A percentile compares a stretch with the other conserved stretches of the same genome.
Evolutionary conservation across 2,329 filamentous ascomycete genomes (phyloP).

Genomic region (Davidsoniella eucalypti): DNA sequence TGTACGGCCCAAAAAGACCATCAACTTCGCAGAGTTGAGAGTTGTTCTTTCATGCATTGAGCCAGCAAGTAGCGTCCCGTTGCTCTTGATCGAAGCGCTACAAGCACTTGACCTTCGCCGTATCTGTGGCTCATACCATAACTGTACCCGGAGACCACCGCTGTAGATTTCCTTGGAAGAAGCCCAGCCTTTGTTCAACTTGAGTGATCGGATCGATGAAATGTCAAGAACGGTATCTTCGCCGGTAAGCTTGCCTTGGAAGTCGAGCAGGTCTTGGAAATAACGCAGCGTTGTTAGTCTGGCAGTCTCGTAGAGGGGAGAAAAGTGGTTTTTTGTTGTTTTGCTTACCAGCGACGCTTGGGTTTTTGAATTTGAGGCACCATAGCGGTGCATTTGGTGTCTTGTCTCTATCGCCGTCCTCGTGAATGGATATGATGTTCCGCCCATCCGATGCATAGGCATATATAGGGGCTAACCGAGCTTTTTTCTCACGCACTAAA

Average conservation of each 20-base stretch:
- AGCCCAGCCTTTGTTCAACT: neutral
- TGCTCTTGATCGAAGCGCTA: neutral
- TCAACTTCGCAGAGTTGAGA: neutral
- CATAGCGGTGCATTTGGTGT: neutral
- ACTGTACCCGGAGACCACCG: conserved; percentile 3
- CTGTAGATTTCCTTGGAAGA: neutral
- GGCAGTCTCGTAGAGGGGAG: too few species aligned
- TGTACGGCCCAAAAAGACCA: neutral
- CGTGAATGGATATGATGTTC: conserved; percentile 3
- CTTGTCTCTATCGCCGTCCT: neutral
- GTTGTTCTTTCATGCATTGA: neutral
- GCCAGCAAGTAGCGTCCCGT: neutral
- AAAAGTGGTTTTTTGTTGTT: neutral
- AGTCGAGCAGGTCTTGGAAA: neutral
- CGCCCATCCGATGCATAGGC: conserved; percentile 2
- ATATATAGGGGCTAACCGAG: neutral
- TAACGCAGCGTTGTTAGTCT: neutral
- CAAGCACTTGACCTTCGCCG: neutral
- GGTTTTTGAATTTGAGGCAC: neutral
- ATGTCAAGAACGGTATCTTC: conserved; percentile 5
- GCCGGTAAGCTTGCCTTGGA: conserved; percentile 4
- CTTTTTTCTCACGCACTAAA: conserved; percentile 1
- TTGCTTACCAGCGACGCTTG: neutral
- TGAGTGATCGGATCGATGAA: conserved; percentile 3
- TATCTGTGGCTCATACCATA: conserved; percentile 2